Evolutionary conservation across 1,139 yeast genomes (phyloP).

Genomic region (Yamadazyma spencermartinsiae): DNA sequence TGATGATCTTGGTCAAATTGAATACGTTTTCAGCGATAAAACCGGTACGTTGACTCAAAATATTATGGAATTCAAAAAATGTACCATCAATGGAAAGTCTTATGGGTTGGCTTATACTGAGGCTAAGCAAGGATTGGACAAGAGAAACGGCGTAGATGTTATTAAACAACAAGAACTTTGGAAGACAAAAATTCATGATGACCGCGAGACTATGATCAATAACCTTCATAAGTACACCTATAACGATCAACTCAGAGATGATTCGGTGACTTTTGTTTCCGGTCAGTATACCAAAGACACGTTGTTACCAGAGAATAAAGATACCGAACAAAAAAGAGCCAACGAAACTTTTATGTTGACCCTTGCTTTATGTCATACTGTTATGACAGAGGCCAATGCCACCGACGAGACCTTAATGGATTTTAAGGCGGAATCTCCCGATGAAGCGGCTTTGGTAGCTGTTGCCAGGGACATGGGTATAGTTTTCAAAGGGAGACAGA

Average conservation of each 20-base stretch:
- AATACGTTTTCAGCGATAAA: slow-evolving; percentile 92
- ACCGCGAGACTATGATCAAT: slow-evolving; percentile 64
- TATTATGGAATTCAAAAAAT: slow-evolving; percentile 94
- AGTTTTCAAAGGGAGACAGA: slow-evolving; percentile 72
- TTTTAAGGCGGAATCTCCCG: slow-evolving; percentile 96
- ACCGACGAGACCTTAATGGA: slow-evolving; percentile 54
- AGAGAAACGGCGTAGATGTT: slow-evolving; percentile 81
- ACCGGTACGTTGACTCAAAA: slow-evolving; percentile 97
- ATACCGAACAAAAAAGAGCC: slow-evolving; percentile 63
- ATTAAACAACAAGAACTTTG: slow-evolving; percentile 67
- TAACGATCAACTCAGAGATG: slow-evolving; percentile 63
- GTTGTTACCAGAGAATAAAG: slow-evolving; percentile 18
- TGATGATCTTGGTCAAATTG: slow-evolving; percentile 96
- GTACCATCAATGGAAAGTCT: slow-evolving; percentile 82
- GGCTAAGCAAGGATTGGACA: slow-evolving; percentile 89
- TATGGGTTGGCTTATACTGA: slow-evolving; percentile 97
- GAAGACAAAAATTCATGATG: slow-evolving; percentile 59
- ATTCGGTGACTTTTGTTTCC: slow-evolving; percentile 76
- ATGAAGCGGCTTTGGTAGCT: slow-evolving; percentile 92
- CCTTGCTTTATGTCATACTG: slow-evolving; percentile 89
- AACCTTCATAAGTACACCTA: slow-evolving; percentile 46
- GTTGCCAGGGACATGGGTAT: slow-evolving; percentile 94
- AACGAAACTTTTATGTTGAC: slow-evolving; percentile 83
- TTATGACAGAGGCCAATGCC: slow-evolving; percentile 67
- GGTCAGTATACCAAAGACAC: slow-evolving; percentile 52